These are phyloP conservation scores for Talaromyces albobiverticillius DNA, from an alignment of 2,329 filamentous ascomycete genomes.

Conservation along the genomic window DNA sequence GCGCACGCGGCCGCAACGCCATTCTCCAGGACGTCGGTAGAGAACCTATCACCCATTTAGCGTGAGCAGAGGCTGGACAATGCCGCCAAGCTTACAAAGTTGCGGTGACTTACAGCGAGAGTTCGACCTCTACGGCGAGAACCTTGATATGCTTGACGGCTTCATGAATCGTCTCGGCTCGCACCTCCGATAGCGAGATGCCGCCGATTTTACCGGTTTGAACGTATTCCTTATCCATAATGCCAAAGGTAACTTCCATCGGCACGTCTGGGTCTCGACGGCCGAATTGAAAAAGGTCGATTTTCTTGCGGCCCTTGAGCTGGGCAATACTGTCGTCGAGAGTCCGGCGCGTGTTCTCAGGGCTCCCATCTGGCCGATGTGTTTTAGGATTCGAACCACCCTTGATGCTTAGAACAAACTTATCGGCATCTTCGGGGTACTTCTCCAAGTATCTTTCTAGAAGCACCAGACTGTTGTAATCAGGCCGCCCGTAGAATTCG, in stretches of 20 bases:
- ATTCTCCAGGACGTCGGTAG: slow-evolving; percentile 5
- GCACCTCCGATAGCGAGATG: slow-evolving; percentile 43
- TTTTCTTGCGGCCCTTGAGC: slow-evolving; percentile 36
- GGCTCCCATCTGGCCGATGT: slow-evolving; percentile 48
- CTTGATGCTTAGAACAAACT: slow-evolving; percentile 63
- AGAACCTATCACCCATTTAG: neutral
- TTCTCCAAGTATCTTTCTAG: slow-evolving; percentile 61
- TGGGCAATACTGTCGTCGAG: slow-evolving; percentile 56
- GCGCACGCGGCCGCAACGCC: slow-evolving; percentile 4
- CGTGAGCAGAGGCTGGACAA: neutral
- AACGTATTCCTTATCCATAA: slow-evolving; percentile 34
- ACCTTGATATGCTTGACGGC: slow-evolving; percentile 8
- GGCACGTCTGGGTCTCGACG: slow-evolving; percentile 54
- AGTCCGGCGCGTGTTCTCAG: slow-evolving; percentile 54
- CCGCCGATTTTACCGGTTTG: slow-evolving; percentile 44
- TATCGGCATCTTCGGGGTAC: slow-evolving; percentile 62
- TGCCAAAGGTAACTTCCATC: slow-evolving; percentile 45
- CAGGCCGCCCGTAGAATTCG: slow-evolving; percentile 53
- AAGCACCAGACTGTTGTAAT: slow-evolving; percentile 58
- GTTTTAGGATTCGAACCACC: slow-evolving; percentile 43
- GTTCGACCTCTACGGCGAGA: slow-evolving; percentile 1
- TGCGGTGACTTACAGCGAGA: neutral
- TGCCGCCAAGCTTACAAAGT: neutral
- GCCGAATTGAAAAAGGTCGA: slow-evolving; percentile 61
- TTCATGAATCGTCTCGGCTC: slow-evolving; percentile 41